Conservation (phyloP, 2,329 filamentous ascomycete species). For the Pseudogymnoascus sp. region DNA sequence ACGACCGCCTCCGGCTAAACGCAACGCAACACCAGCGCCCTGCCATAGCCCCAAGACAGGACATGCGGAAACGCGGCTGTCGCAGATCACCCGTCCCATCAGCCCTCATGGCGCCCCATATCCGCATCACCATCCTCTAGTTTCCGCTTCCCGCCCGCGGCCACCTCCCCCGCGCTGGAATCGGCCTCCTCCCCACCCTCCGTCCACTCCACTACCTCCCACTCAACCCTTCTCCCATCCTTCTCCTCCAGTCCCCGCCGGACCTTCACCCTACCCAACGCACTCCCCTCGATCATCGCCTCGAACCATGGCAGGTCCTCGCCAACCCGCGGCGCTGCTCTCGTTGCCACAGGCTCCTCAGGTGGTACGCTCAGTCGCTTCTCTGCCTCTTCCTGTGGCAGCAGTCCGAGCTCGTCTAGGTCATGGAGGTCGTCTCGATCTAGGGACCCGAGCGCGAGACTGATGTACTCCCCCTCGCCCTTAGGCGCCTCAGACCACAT, state of each 20-base stretch:
- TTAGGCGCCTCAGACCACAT: slow-evolving; percentile 72
- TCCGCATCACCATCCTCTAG: slow-evolving; percentile 30
- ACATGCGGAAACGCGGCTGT: background rate
- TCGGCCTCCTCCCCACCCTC: slow-evolving; percentile 36
- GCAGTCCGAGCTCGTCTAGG: slow-evolving; percentile 67
- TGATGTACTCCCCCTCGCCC: slow-evolving; percentile 70
- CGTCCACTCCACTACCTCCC: slow-evolving; percentile 75
- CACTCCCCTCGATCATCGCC: slow-evolving; percentile 68
- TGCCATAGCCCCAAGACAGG: background rate
- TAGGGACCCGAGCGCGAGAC: slow-evolving; percentile 73
- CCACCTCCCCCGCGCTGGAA: slow-evolving; percentile 15
- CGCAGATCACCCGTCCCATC: background rate
- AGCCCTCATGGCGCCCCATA: background rate
- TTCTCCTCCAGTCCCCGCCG: slow-evolving; percentile 47
- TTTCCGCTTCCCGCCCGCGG: slow-evolving; percentile 46
- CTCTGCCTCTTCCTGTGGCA: slow-evolving; percentile 43
- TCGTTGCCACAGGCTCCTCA: slow-evolving; percentile 2
- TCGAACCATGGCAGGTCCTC: slow-evolving; percentile 79
- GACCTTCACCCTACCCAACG: slow-evolving; percentile 60
- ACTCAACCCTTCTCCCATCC: slow-evolving; percentile 64
- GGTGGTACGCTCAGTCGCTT: slow-evolving; percentile 23
- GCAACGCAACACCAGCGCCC: background rate
- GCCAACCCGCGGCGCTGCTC: slow-evolving; percentile 26
- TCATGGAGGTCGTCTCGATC: slow-evolving; percentile 61
- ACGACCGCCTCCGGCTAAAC: background rate